These are phyloP conservation scores for Rhododendron williamsianum DNA, from an alignment of 148 eudicot genomes.

Conservation along the genomic window DNA sequence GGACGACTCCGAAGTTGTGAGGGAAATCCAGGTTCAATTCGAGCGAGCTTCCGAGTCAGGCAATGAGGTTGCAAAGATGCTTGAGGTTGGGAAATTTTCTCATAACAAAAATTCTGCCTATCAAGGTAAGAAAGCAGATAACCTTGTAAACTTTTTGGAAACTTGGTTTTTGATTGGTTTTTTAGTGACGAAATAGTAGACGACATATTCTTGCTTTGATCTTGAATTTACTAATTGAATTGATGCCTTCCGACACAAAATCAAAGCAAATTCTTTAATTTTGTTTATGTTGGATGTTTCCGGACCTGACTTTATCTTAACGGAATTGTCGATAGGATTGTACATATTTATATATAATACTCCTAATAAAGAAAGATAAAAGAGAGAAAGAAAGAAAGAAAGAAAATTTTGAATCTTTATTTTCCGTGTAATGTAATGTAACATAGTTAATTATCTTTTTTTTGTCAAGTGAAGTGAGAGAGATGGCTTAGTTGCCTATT, in stretches of 20 bases:
- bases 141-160: background rate
- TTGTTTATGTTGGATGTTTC: background rate
- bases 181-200: background rate
- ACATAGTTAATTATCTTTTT: too few relatives aligned
- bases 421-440: background rate
- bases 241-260: background rate
- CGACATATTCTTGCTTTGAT: background rate
- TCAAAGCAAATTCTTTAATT: background rate
- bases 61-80: constrained; percentile 58
- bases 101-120: constrained; percentile 56
- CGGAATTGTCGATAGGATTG: background rate
- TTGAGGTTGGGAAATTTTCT: constrained; percentile 73
- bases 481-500: background rate
- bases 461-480: background rate
- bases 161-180: background rate
- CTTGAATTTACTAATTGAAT: background rate
- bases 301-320: background rate
- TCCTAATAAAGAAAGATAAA: too few relatives aligned
- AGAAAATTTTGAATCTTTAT: too few relatives aligned
- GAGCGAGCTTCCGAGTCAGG: constrained; percentile 78
- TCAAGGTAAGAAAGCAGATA: constrained; percentile 42
- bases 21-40: constrained; percentile 79
- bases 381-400: background rate
- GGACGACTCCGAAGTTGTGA: constrained; percentile 59
- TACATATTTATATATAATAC: too few relatives aligned